Conservation (phyloP, 805 yeast species). For the Jamesozyma hellenica region DNA sequence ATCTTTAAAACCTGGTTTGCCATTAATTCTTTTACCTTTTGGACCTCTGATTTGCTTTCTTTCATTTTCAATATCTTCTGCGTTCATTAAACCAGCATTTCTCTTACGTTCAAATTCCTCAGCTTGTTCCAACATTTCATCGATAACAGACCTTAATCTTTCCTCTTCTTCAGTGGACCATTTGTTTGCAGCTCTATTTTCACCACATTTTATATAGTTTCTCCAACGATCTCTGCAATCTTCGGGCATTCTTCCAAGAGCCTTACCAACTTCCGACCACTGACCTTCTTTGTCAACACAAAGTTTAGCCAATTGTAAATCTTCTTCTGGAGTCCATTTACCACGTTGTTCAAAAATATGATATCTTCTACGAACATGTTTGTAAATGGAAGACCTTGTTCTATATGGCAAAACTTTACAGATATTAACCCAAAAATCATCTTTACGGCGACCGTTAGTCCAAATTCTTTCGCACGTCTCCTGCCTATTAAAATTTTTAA, state of each 20-base stretch:
- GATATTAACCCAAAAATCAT: constrained; percentile 79
- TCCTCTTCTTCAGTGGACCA: constrained; percentile 74
- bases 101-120: constrained; percentile 11
- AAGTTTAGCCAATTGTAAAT: constrained; percentile 50
- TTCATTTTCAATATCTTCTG: constrained; percentile 11
- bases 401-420: constrained; percentile 74
- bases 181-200: constrained; percentile 59
- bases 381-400: constrained; percentile 81
- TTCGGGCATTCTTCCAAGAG: constrained; percentile 89
- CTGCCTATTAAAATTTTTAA: constrained; percentile 50
- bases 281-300: constrained; percentile 65
- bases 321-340: constrained; percentile 82
- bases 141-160: constrained; percentile 44
- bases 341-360: constrained; percentile 84
- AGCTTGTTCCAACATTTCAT: constrained; percentile 35
- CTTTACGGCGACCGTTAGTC: constrained; percentile 77
- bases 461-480: constrained; percentile 79
- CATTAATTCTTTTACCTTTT: constrained; percentile 14
- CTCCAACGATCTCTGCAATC: constrained; percentile 96
- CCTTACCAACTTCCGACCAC: constrained; percentile 79
- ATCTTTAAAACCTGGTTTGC: constrained; percentile 27
- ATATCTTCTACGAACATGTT: constrained; percentile 83
- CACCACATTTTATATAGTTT: constrained; percentile 88
- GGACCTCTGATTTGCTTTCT: constrained; percentile 10
- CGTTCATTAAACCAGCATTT: constrained; percentile 10